Evolutionary conservation across 257 asterid species (phyloP).

Genomic region (Galeopsis tetrahit): DNA sequence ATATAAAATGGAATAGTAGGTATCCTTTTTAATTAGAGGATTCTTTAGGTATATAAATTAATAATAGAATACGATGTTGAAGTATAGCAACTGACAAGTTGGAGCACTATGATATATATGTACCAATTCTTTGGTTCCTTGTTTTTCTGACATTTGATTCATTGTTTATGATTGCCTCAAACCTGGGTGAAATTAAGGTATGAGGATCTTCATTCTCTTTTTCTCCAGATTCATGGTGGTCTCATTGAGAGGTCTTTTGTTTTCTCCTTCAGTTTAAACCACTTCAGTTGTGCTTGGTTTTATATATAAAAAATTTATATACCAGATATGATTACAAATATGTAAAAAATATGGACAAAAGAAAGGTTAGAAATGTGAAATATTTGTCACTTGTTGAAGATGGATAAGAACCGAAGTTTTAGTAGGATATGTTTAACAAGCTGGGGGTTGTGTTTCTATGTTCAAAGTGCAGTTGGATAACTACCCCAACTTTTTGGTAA

Average conservation of each 20-base stretch:
- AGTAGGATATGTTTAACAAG: neutral
- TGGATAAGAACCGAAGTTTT: constrained; percentile 6
- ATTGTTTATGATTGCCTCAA: constrained; percentile 1
- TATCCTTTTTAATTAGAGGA: neutral
- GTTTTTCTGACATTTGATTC: neutral
- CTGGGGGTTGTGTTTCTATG: neutral
- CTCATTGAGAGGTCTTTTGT: neutral
- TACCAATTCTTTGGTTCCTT: constrained; percentile 9
- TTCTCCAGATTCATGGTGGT: constrained; percentile 13
- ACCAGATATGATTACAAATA: neutral
- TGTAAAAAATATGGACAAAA: neutral
- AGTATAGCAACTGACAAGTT: constrained; percentile 3
- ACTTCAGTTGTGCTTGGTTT: neutral
- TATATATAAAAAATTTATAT: neutral
- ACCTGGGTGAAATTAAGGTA: neutral
- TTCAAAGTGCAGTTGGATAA: neutral
- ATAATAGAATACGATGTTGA: neutral
- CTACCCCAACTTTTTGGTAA: constrained; percentile 4
- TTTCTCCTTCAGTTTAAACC: neutral
- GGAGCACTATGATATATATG: neutral
- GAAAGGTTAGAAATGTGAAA: neutral
- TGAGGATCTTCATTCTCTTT: neutral
- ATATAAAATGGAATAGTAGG: constrained; percentile 1
- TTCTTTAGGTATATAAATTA: neutral
- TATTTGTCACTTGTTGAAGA: neutral